These are phyloP conservation scores for Aspergillus sp. DNA, from an alignment of 2,329 filamentous ascomycete species.

Conservation along the genomic window DNA sequence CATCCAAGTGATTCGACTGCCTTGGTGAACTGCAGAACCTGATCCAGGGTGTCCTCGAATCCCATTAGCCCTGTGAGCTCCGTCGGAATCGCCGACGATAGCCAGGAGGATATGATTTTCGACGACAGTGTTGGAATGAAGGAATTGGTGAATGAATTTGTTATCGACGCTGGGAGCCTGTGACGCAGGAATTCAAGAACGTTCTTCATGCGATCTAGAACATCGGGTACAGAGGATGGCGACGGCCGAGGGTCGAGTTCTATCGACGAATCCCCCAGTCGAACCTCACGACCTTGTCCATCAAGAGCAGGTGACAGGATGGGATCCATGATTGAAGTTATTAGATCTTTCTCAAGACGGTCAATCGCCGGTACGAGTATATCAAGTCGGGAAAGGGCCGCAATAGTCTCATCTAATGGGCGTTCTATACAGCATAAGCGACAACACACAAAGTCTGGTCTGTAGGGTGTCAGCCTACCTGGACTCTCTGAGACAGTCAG, in stretches of 20 bases:
- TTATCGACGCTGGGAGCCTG: constrained; percentile 49
- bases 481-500: constrained; percentile 56
- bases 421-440: constrained; percentile 14
- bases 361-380: constrained; percentile 29
- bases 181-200: constrained; percentile 52
- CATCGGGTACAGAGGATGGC: constrained; percentile 27
- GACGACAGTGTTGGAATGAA: constrained; percentile 69
- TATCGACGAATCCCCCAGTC: constrained; percentile 24
- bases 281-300: constrained; percentile 24
- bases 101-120: constrained; percentile 69
- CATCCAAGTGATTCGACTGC: constrained; percentile 63
- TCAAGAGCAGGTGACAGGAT: constrained; percentile 27
- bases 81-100: constrained; percentile 72
- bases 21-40: constrained; percentile 62
- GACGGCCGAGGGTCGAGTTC: constrained; percentile 22
- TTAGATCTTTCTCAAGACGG: constrained; percentile 32
- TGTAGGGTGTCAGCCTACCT: constrained; percentile 43
- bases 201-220: constrained; percentile 43
- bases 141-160: constrained; percentile 59
- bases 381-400: constrained; percentile 28
- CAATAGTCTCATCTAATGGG: constrained; percentile 29
- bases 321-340: constrained; percentile 30
- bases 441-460: neutral
- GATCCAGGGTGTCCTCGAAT: constrained; percentile 69
- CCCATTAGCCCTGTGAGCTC: constrained; percentile 66